These are phyloP conservation scores for Oryza coarctata DNA, from an alignment of 176 grass and related monocot genomes.

Conservation along the genomic window DNA sequence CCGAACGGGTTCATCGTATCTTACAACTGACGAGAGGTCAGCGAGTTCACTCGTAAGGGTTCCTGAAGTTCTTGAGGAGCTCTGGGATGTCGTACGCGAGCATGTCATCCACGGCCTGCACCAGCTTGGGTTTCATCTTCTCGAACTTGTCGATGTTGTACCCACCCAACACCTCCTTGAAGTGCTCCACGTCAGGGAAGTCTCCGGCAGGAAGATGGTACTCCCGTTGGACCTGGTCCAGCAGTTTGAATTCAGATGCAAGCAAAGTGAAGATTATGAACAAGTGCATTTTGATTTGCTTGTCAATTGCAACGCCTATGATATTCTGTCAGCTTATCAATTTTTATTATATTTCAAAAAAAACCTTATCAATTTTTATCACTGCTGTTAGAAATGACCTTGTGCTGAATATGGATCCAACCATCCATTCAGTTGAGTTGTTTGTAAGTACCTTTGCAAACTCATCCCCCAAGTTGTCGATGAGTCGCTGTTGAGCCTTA, in stretches of 20 bases:
- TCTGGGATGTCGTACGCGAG: conserved; percentile 81
- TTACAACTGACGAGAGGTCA: conserved; percentile 38
- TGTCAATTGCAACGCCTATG: neutral
- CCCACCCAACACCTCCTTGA: conserved; percentile 69
- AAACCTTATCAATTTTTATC: neutral
- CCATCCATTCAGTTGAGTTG: conserved; percentile 1
- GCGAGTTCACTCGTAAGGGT: conserved; percentile 66
- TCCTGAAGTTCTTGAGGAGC: conserved; percentile 75
- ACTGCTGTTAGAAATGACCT: neutral
- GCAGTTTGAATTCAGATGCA: neutral
- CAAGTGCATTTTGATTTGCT: neutral
- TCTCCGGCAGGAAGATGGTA: conserved; percentile 77
- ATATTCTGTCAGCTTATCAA: neutral
- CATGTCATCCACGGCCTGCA: conserved; percentile 90
- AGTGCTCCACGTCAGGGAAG: conserved; percentile 86
- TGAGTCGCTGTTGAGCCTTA: conserved; percentile 84
- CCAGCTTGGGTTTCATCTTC: conserved; percentile 91
- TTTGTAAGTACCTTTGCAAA: conserved; percentile 70
- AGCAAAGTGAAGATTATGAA: neutral
- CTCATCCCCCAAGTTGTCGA: conserved; percentile 67
- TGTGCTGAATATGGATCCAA: conserved; percentile 4
- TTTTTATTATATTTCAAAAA: too few relatives aligned
- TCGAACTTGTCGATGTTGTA: conserved; percentile 97
- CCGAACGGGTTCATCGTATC: neutral
- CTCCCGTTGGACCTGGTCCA: conserved; percentile 80